Evolutionary conservation across 768 basidiomycete genomes (phyloP).

Genomic region (Pleurotus sapidus): DNA sequence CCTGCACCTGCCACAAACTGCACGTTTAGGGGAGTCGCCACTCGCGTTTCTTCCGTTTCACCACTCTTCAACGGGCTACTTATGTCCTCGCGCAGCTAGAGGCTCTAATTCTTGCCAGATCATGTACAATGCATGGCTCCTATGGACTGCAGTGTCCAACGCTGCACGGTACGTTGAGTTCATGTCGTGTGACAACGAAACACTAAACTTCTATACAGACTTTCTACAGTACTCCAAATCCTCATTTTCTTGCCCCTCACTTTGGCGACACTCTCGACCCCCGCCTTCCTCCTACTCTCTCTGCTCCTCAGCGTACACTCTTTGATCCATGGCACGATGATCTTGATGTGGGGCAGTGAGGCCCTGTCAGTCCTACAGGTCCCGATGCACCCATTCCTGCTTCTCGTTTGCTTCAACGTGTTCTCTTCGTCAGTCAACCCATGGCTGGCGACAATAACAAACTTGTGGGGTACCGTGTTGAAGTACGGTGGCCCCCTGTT

Average conservation of each 20-base stretch:
- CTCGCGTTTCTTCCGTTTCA: no score
- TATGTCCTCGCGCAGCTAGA: no score
- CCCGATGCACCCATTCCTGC: constrained; percentile 83
- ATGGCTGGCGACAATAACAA: constrained; percentile 51
- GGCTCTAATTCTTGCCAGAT: constrained; percentile 9
- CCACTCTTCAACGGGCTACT: no score
- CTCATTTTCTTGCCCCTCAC: constrained; percentile 83
- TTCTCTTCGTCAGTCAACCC: constrained; percentile 67
- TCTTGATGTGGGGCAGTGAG: constrained; percentile 67
- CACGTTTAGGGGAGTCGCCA: no score
- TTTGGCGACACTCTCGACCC: constrained; percentile 74
- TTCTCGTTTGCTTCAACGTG: constrained; percentile 84
- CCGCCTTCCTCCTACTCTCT: constrained; percentile 80
- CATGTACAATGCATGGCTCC: constrained; percentile 57
- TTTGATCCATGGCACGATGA: constrained; percentile 78
- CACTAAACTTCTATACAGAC: constrained; percentile 33
- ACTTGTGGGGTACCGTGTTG: constrained; percentile 73
- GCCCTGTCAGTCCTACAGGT: constrained; percentile 77
- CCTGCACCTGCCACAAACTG: no score
- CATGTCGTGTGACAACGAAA: constrained; percentile 1
- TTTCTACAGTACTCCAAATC: constrained; percentile 78
- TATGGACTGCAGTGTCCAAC: constrained; percentile 65
- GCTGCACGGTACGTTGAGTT: constrained; percentile 48
- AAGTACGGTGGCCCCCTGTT: constrained; percentile 74
- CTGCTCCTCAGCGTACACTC: constrained; percentile 74